Conservation (phyloP, 1,139 yeast species). For the Hemisphaericaspora lyxosophila region DNA sequence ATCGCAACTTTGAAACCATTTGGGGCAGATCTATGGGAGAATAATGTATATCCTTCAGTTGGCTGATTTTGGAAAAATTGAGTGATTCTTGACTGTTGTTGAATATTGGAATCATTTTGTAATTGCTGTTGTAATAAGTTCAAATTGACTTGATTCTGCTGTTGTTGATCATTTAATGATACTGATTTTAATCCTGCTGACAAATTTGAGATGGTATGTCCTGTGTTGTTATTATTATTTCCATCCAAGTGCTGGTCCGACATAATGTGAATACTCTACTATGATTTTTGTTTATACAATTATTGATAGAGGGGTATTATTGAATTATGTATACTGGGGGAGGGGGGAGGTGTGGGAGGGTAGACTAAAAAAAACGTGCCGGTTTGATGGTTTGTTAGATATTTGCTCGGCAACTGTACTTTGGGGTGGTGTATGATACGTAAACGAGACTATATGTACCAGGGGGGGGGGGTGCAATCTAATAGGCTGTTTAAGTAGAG, state of each 20-base stretch:
- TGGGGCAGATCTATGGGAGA: slow-evolving; percentile 91
- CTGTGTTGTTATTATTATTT: slow-evolving; percentile 9
- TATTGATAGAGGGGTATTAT: too few relatives aligned
- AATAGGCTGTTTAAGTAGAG: too few relatives aligned
- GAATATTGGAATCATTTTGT: slow-evolving; percentile 35
- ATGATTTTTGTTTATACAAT: too few relatives aligned
- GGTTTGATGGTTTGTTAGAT: too few relatives aligned
- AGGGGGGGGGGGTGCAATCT: too few relatives aligned
- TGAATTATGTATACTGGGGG: too few relatives aligned
- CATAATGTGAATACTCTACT: too few relatives aligned
- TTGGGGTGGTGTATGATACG: too few relatives aligned
- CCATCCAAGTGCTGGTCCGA: slow-evolving; percentile 10
- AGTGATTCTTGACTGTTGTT: slow-evolving; percentile 58
- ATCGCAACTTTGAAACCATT: slow-evolving; percentile 97
- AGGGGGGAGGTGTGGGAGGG: too few relatives aligned
- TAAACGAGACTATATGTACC: too few relatives aligned
- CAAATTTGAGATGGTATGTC: slow-evolving; percentile 39
- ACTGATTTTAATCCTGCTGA: slow-evolving; percentile 53
- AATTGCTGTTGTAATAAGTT: slow-evolving; percentile 44
- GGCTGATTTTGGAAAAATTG: slow-evolving; percentile 79
- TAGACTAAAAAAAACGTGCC: too few relatives aligned
- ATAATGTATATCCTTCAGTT: slow-evolving; percentile 78
- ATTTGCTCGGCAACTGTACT: too few relatives aligned
- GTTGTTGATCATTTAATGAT: slow-evolving; percentile 39
- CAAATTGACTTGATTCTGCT: slow-evolving; percentile 40